phyloP scores from a whole-genome alignment of 139 green algal genomes.

The Mesotaenium endlicherianum region DNA sequence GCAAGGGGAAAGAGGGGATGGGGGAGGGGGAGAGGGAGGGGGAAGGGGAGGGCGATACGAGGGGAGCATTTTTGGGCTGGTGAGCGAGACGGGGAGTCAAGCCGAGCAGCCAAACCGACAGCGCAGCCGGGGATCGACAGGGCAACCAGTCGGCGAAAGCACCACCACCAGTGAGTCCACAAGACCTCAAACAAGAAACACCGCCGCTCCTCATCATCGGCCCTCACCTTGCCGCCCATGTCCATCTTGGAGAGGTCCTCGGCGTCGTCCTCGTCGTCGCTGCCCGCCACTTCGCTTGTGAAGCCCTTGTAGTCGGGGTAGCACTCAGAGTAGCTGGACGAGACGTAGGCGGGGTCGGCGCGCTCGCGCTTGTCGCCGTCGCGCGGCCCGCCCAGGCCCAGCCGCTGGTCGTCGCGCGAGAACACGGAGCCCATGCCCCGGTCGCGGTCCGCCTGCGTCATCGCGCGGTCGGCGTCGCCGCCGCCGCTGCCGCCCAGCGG shows the following conservation, averaged over 20 bases:
- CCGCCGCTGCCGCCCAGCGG: neutral
- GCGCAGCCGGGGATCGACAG: no score
- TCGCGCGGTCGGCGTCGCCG: neutral
- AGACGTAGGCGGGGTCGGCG: slow-evolving; percentile 58
- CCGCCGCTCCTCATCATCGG: no score
- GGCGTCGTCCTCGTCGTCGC: slow-evolving; percentile 50
- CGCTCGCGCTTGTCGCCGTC: slow-evolving; percentile 54
- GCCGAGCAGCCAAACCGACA: no score
- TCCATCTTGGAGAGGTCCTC: slow-evolving; percentile 62
- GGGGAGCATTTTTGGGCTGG: no score
- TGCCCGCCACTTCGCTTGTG: slow-evolving; percentile 43
- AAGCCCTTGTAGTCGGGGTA: slow-evolving; percentile 58
- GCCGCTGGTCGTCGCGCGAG: slow-evolving; percentile 21
- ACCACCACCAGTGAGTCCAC: no score
- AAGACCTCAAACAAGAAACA: no score
- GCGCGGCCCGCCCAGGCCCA: slow-evolving; percentile 2
- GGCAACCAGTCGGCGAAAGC: no score
- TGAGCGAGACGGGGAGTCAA: no score
- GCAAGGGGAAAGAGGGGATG: no score
- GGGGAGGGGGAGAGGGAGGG: no score
- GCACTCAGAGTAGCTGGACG: slow-evolving; percentile 67
- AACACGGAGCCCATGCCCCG: slow-evolving; percentile 47
- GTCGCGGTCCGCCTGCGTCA: slow-evolving; percentile 54
- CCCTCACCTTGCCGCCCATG: slow-evolving; percentile 61
- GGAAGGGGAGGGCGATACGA: no score